Evolutionary conservation across 441 rosid species (phyloP), one percentile per base, ranked within the genome.

Genomic region (Bocquillonia castaneifolia): DNA sequence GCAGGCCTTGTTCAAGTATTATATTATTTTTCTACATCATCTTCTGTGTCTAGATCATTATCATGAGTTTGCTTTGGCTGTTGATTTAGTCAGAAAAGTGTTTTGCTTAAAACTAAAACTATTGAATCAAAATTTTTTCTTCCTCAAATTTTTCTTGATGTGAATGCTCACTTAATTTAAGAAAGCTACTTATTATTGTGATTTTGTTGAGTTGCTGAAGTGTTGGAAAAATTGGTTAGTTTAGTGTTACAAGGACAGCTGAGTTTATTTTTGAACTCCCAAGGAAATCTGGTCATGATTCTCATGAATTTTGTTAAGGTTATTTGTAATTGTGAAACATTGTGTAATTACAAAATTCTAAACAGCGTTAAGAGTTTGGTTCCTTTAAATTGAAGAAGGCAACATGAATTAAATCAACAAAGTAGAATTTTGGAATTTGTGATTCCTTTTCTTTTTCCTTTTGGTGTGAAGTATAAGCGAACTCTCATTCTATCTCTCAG

Each of bases 401-500:
- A n/a, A n/a, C n/a, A n/a, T n/a, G n/a, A n/a, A n/a, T n/a, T 56
- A 32, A 55, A 17, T 54, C 4, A 10, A 22, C 34, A 4, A 8
- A 18, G 13, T 52, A 6, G 32, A n/a, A 54, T 69, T 31, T 50
- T 36, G 10, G 10, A 36, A 10, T 36, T 36, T 44, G 42, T 45
- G 53, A 44, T n/a, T 48, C 2, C 48, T 15, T 63, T 10, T 8
- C 31, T 10, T 18, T 36, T 48, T 42, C 9, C n/a, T 28, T 25
- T 0, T 13, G 50, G 32, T 22, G 39, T 37, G 8, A 40, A n/a
- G 0, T 31, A 31, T 66, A 48, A 72, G 42, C 39, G 22, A 29
- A 59, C 26, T 62, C 15, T 54, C 34, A 23, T 67, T 68, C 31
- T 60, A 56, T 63, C 71, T 78, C 76, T 77, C 96, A 96, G 99